A percentile compares a stretch with the other conserved stretches of the same genome.
These are phyloP conservation scores for Phialocephala subalpina DNA, from an alignment of 2,329 filamentous ascomycete genomes.

Conservation along the genomic window DNA sequence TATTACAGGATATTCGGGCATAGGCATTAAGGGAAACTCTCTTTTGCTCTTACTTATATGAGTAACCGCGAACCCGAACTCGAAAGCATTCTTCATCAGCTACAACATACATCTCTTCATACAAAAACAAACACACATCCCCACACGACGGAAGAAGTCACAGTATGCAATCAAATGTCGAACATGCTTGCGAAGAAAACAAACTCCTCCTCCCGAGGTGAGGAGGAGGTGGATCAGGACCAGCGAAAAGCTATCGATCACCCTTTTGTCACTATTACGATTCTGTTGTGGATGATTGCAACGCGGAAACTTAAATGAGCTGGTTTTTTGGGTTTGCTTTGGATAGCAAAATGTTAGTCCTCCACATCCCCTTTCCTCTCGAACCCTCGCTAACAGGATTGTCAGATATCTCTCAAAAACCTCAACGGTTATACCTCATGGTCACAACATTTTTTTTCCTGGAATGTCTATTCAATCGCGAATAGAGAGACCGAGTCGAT, in stretches of 20 bases:
- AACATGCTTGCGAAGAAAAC: neutral
- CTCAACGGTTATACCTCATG: neutral
- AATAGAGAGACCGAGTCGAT: neutral
- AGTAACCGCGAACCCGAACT: neutral
- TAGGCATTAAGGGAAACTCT: neutral
- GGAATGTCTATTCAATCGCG: neutral
- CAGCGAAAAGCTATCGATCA: neutral
- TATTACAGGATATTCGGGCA: neutral
- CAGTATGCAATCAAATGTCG: neutral
- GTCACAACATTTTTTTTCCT: neutral
- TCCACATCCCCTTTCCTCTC: neutral
- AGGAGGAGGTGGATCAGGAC: neutral
- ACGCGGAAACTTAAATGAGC: neutral
- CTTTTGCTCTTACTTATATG: constrained; percentile 2
- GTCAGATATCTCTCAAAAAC: neutral
- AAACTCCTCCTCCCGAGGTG: neutral
- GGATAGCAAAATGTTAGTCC: neutral
- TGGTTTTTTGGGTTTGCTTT: neutral
- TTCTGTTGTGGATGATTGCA: neutral
- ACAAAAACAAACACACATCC: neutral
- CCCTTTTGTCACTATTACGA: neutral
- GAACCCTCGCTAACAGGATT: neutral
- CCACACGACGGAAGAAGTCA: no score
- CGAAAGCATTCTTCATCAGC: neutral
- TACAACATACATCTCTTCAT: neutral